phyloP scores from a whole-genome alignment of 129 eudicot genomes.

The Calendula officinalis region DNA sequence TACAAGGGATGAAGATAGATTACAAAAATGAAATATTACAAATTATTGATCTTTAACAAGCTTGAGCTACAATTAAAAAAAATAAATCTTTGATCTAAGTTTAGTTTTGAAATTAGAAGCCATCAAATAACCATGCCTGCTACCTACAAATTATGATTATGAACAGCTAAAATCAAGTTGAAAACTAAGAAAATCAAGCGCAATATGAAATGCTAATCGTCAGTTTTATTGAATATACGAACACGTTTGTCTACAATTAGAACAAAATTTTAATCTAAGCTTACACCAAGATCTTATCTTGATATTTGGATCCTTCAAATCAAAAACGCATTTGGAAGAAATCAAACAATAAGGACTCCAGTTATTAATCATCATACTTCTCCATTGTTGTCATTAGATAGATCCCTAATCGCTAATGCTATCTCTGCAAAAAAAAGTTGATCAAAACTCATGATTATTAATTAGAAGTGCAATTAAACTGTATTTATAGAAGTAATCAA shows the following conservation, averaged over 20 bases:
- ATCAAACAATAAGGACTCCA: background rate
- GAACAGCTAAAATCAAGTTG: too few species aligned
- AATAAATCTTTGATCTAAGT: too few species aligned
- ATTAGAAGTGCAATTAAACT: background rate
- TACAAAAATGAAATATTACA: too few species aligned
- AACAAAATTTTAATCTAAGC: slow-evolving; percentile 27
- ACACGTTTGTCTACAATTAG: slow-evolving; percentile 23
- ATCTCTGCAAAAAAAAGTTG: slow-evolving; percentile 30
- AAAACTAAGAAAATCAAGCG: too few species aligned
- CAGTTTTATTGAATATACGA: background rate
- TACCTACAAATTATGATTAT: too few species aligned
- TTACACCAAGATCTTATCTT: slow-evolving; percentile 34
- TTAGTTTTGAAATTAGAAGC: too few species aligned
- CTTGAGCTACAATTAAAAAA: too few species aligned
- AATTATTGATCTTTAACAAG: too few species aligned
- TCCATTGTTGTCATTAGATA: slow-evolving; percentile 25
- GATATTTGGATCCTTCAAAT: slow-evolving; percentile 16
- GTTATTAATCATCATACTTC: slow-evolving; percentile 24
- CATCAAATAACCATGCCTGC: too few species aligned
- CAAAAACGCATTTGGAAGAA: slow-evolving; percentile 9
- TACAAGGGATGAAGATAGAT: too few species aligned
- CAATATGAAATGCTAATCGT: too few species aligned
- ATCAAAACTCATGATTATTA: background rate
- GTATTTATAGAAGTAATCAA: background rate
- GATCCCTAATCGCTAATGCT: slow-evolving; percentile 14